phyloP scores from a whole-genome alignment of 164 flowering plant species.

The Sextonia rubra region DNA sequence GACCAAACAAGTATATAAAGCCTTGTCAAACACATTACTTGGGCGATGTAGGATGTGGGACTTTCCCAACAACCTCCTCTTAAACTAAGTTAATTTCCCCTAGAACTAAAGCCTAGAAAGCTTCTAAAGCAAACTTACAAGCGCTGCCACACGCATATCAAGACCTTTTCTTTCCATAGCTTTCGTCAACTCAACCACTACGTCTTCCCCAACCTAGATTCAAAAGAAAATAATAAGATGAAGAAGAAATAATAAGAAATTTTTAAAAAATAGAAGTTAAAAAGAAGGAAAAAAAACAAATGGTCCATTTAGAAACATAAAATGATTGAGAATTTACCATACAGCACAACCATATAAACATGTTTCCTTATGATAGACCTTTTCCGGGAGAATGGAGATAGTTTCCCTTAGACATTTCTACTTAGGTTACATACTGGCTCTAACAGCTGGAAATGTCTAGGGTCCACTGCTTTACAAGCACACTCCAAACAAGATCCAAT shows the following conservation, averaged over 20 bases:
- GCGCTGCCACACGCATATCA: conserved; percentile 75
- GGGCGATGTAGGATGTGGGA: too few relatives aligned
- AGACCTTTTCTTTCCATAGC: conserved; percentile 64
- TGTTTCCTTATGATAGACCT: neutral
- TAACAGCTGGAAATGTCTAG: neutral
- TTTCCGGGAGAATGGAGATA: neutral
- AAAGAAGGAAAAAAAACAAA: too few relatives aligned
- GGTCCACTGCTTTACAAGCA: neutral
- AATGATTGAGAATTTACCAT: neutral
- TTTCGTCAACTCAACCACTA: conserved; percentile 63
- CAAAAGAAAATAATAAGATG: neutral
- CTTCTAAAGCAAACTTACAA: conserved; percentile 35
- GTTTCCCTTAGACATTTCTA: neutral
- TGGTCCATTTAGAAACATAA: neutral
- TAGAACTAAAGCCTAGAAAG: neutral
- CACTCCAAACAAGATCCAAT: neutral
- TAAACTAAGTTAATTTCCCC: neutral
- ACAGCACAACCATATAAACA: neutral
- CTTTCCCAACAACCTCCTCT: too few relatives aligned
- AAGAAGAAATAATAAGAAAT: too few relatives aligned
- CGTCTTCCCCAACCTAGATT: conserved; percentile 65
- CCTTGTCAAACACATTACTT: too few relatives aligned
- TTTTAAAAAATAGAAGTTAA: too few relatives aligned
- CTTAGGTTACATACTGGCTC: neutral
- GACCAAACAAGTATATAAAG: too few relatives aligned